phyloP scores from a whole-genome alignment of 495 filamentous ascomycete genomes.

The Usnea hakonensis region DNA sequence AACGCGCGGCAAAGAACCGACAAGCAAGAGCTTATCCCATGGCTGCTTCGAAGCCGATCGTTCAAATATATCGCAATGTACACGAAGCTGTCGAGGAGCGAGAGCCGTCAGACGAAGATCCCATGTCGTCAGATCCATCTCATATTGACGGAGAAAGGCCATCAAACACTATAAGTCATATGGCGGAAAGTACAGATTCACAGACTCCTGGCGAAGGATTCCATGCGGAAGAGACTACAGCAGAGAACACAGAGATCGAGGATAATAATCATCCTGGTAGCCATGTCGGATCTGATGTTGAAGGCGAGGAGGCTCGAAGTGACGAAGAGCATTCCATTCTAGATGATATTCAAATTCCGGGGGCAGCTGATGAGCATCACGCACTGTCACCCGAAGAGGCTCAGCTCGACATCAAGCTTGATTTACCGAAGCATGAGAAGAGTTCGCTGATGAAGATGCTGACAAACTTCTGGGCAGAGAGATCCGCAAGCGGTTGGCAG shows the following conservation, averaged over 20 bases:
- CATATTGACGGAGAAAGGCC: slow-evolving; percentile 16
- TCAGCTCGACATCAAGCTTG: slow-evolving; percentile 52
- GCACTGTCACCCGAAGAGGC: slow-evolving; percentile 52
- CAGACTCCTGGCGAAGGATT: slow-evolving; percentile 25
- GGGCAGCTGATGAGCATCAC: slow-evolving; percentile 55
- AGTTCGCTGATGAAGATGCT: slow-evolving; percentile 89
- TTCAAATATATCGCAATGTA: slow-evolving; percentile 90
- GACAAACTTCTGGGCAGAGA: slow-evolving; percentile 96
- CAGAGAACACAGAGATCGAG: slow-evolving; percentile 43
- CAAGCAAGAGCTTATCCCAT: slow-evolving; percentile 79
- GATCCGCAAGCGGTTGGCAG: slow-evolving; percentile 94
- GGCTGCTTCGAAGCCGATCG: slow-evolving; percentile 88
- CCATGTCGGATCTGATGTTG: slow-evolving; percentile 56
- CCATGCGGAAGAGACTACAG: slow-evolving; percentile 25
- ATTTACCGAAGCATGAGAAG: slow-evolving; percentile 84
- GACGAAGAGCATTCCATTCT: slow-evolving; percentile 58
- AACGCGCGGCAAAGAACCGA: slow-evolving; percentile 70
- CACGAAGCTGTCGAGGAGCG: slow-evolving; percentile 84
- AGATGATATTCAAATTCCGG: slow-evolving; percentile 60
- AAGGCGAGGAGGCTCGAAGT: slow-evolving; percentile 53
- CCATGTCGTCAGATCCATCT: slow-evolving; percentile 27
- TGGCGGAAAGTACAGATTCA: slow-evolving; percentile 18
- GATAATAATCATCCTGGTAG: slow-evolving; percentile 43
- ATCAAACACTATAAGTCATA: slow-evolving; percentile 19
- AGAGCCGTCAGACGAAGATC: slow-evolving; percentile 60